These are phyloP conservation scores for Piper longum DNA, from an alignment of 164 flowering plant genomes.

Conservation along the genomic window DNA sequence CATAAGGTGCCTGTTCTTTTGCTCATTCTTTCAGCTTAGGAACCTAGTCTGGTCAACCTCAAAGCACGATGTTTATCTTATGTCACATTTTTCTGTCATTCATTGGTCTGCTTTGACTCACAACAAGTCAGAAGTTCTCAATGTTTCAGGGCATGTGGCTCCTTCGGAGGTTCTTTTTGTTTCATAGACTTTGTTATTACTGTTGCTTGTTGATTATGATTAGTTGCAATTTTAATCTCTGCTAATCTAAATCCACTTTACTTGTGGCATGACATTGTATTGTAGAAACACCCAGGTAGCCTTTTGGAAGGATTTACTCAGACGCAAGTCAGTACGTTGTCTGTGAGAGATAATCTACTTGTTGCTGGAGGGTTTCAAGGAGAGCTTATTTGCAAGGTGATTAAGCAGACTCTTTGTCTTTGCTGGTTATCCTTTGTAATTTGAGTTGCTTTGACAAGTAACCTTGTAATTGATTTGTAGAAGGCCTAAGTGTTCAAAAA, in stretches of 20 bases:
- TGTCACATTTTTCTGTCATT: conserved; percentile 37
- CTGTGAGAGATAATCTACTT: conserved; percentile 45
- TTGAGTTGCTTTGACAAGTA: no score
- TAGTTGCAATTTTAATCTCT: neutral
- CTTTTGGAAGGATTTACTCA: conserved; percentile 51
- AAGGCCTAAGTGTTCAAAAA: no score
- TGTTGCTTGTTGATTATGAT: no score
- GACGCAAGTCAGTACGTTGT: conserved; percentile 57
- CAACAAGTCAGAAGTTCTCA: conserved; percentile 35
- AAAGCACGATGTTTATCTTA: conserved; percentile 59
- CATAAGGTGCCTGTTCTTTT: no score
- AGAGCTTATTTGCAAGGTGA: conserved; percentile 42
- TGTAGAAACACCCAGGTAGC: conserved; percentile 56
- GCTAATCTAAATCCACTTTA: neutral
- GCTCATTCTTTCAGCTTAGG: conserved; percentile 27
- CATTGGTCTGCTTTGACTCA: conserved; percentile 52
- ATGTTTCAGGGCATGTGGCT: conserved; percentile 52
- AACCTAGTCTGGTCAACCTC: conserved; percentile 66
- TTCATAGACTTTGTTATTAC: neutral
- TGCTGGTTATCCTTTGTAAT: no score
- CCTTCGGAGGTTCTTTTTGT: conserved; percentile 35
- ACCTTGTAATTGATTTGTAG: no score
- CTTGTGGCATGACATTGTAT: neutral
- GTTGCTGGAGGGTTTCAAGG: conserved; percentile 41
- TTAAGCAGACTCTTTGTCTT: conserved; percentile 8